Percentiles rank a stretch among this genome's conserved stretches.
These are phyloP conservation scores for Geranium brycei DNA, from an alignment of 345 rosid genomes.

Conservation along the genomic window DNA sequence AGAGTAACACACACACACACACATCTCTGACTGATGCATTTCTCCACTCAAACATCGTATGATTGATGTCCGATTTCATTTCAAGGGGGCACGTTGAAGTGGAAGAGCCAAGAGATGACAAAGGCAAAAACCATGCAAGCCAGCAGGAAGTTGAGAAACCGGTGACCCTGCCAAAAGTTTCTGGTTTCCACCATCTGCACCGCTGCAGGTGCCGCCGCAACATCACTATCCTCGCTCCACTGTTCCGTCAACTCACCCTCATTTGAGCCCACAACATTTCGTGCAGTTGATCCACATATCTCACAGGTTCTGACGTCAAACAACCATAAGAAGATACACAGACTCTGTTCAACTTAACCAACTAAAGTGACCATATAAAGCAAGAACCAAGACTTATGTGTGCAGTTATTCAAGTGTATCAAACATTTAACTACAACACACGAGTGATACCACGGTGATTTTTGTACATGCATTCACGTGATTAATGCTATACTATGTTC, in stretches of 20 bases:
- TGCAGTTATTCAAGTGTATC: too few relatives aligned
- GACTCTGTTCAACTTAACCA: too few relatives aligned
- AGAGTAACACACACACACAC: too few relatives aligned
- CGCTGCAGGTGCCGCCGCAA: background rate
- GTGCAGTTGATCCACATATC: slow-evolving; percentile 24
- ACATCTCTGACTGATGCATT: too few relatives aligned
- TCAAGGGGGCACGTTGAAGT: slow-evolving; percentile 21
- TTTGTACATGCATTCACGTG: too few relatives aligned
- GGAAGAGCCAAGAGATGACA: slow-evolving; percentile 28
- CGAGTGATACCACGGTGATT: too few relatives aligned
- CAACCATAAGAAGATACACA: background rate
- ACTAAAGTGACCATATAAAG: too few relatives aligned
- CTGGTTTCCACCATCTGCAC: slow-evolving; percentile 12
- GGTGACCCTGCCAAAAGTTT: slow-evolving; percentile 24
- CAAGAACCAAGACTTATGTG: too few relatives aligned
- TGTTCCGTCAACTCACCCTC: slow-evolving; percentile 16
- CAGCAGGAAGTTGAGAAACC: slow-evolving; percentile 22
- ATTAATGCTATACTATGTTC: too few relatives aligned
- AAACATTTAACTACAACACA: too few relatives aligned
- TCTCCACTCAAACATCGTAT: too few relatives aligned
- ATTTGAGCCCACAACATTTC: slow-evolving; percentile 15
- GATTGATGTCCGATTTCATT: background rate
- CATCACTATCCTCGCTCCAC: slow-evolving; percentile 7
- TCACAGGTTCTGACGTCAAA: slow-evolving; percentile 19
- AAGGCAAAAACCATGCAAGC: slow-evolving; percentile 28